Base-by-base conservation (phyloP, 2,329 filamentous ascomycete species). In the Lasiodiplodia gonubiensis region DNA sequence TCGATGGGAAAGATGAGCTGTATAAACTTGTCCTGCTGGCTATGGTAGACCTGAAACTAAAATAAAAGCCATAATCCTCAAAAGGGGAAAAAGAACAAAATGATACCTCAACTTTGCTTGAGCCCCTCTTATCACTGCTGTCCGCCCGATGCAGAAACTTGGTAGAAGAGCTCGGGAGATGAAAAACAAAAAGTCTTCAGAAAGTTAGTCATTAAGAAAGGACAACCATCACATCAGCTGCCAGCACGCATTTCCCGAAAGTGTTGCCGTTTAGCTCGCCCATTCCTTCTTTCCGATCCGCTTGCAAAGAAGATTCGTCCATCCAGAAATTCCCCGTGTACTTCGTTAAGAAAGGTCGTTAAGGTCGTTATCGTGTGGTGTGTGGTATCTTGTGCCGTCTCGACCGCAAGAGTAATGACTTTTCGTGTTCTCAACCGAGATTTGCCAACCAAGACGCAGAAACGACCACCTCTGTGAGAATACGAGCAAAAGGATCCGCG, bases 291-390 rank as follows among this genome's bases (percentile, higher is more conserved):
- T 55, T 21, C n/a, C 35, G 23, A 14, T 46, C n/a, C 42, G 42
- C 42, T 48, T 37, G 30, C 59, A 30, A 16, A n/a, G n/a, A 18
- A 63, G 35, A 37, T 25, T 51, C 46, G 21, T 30, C 23, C 42
- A 18, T 12, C 11, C 27, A n/a, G 33, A 51, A 25, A 21, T 46
- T 46, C 21, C 18, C 25, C 25, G 30, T 51, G 59, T 35, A 49
- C 12, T 63, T 63, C 46, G 27, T 63, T 57, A 51, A 49, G 23
- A 51, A 39, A 57, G 39, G 42, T 55, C 30, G 25, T 57, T 37
- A 66, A 65, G 52, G 51, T 55, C 64, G 39, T 66, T 48, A 66
- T 66, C 52, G 21, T 46, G 37, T 27, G 18, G 21, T 46, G 37
- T 23, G 16, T 35, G 42, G 52, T 46, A 57, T 66, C 27, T 49